phyloP scores from a whole-genome alignment of 345 rosid genomes.

The Leavenworthia alabamica region DNA sequence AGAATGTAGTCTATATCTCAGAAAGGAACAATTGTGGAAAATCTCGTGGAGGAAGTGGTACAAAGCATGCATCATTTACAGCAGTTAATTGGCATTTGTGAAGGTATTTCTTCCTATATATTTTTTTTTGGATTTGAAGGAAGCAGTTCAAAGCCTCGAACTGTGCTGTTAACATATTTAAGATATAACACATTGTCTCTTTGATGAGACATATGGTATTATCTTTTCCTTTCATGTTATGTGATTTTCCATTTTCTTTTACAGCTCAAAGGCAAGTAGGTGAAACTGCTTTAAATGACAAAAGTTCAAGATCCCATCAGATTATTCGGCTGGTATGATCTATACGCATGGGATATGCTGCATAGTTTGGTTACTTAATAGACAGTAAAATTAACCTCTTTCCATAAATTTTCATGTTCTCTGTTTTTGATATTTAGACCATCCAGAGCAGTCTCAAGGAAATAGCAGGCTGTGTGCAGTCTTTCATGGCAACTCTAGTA shows the following conservation, averaged over 20 bases:
- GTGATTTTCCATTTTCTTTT: conserved; percentile 12
- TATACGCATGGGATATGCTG: neutral
- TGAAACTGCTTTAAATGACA: conserved; percentile 84
- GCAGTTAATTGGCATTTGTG: conserved; percentile 78
- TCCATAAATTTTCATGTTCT: conserved; percentile 10
- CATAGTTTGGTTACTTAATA: neutral
- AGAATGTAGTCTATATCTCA: conserved; percentile 31
- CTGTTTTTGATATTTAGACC: conserved; percentile 45
- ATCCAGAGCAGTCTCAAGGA: conserved; percentile 77
- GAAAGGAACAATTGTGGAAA: conserved; percentile 89
- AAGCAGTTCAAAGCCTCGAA: neutral
- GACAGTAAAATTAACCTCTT: neutral
- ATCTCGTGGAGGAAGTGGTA: conserved; percentile 74
- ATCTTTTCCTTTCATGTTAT: neutral
- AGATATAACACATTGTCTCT: neutral
- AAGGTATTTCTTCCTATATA: conserved; percentile 43
- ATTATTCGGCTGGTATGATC: conserved; percentile 78
- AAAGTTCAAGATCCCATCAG: conserved; percentile 97
- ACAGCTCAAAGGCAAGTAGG: conserved; percentile 97
- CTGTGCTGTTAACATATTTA: neutral
- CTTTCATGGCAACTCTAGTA: conserved; percentile 90
- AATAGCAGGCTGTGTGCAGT: conserved; percentile 66
- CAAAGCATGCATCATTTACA: conserved; percentile 65
- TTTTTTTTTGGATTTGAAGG: neutral
- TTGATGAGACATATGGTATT: conserved; percentile 8